Percentiles rank a stretch among this genome's conserved stretches.
Conservation (phyloP, 1,284 basidiomycete species). For the Porphyrellus sp. region DNA sequence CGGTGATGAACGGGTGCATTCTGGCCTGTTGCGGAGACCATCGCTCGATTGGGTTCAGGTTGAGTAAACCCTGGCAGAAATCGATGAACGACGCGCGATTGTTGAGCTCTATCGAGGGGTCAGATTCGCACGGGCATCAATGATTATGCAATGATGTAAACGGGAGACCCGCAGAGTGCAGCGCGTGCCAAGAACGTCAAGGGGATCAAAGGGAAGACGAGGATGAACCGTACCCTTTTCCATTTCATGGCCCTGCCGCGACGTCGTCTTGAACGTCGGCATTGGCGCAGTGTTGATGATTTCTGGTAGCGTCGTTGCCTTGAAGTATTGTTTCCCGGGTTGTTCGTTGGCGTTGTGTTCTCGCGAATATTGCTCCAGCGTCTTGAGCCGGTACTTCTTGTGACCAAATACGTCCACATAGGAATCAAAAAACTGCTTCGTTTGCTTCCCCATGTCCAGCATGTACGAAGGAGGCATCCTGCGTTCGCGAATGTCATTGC, state of each 20-base stretch:
- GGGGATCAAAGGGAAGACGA: neutral
- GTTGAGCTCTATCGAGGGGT: conserved; percentile 72
- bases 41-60: conserved; percentile 90
- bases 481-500: conserved; percentile 5
- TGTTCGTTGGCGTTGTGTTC: conserved; percentile 96
- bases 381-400: conserved; percentile 88
- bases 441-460: conserved; percentile 96
- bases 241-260: conserved; percentile 80
- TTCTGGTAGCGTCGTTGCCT: conserved; percentile 89
- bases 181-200: conserved; percentile 10
- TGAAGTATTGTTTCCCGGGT: conserved; percentile 98
- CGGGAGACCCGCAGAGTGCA: neutral
- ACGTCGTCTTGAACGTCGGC: conserved; percentile 69
- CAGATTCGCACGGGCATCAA: conserved; percentile 17
- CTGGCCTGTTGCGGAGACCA: conserved; percentile 98
- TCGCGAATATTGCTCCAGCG: conserved; percentile 90
- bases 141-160: conserved; percentile 16
- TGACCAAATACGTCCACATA: conserved; percentile 80
- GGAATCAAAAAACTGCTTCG: conserved; percentile 88
- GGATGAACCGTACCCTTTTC: conserved; percentile 71
- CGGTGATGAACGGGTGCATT: conserved; percentile 96
- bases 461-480: conserved; percentile 90
- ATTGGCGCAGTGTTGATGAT: conserved; percentile 96
- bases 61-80: conserved; percentile 92
- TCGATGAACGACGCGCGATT: conserved; percentile 95